Evolutionary conservation across 495 filamentous ascomycete genomes (phyloP).

Genomic region (Xylaria scruposa): DNA sequence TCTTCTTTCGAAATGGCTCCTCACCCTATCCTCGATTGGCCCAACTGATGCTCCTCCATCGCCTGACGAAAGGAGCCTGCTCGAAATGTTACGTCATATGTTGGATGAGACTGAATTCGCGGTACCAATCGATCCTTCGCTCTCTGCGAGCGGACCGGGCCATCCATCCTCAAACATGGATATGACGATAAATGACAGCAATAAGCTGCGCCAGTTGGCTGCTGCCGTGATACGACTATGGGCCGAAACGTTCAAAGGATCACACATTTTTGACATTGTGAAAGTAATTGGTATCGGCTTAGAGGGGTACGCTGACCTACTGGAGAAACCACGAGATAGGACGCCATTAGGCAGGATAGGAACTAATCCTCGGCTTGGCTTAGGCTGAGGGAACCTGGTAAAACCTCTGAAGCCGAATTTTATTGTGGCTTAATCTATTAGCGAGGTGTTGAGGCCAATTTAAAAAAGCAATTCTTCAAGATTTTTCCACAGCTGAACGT

Average conservation of each 20-base stretch:
- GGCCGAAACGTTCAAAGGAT: slow-evolving; percentile 72
- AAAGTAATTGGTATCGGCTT: slow-evolving; percentile 67
- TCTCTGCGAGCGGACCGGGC: slow-evolving; percentile 45
- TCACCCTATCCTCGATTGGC: slow-evolving; percentile 51
- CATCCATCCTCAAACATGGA: slow-evolving; percentile 48
- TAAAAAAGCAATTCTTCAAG: background rate
- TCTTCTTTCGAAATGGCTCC: slow-evolving; percentile 62
- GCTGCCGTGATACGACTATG: slow-evolving; percentile 69
- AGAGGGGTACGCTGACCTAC: slow-evolving; percentile 68
- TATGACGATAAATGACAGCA: slow-evolving; percentile 50
- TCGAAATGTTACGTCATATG: slow-evolving; percentile 73
- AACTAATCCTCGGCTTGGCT: slow-evolving; percentile 40
- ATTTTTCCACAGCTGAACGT: background rate
- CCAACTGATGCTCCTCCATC: slow-evolving; percentile 53
- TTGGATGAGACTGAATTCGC: slow-evolving; percentile 79
- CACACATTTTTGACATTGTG: slow-evolving; percentile 72
- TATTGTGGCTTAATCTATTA: background rate
- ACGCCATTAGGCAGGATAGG: slow-evolving; percentile 50
- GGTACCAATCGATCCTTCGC: slow-evolving; percentile 59
- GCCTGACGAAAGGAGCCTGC: slow-evolving; percentile 67
- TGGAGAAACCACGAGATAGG: slow-evolving; percentile 62
- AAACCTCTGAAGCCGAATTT: background rate
- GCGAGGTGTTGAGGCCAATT: slow-evolving; percentile 26
- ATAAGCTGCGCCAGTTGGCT: slow-evolving; percentile 65
- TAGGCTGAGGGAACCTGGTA: slow-evolving; percentile 4